phyloP scores from a whole-genome alignment of 2,329 filamentous ascomycete genomes.

The Fusarium haematococcum region DNA sequence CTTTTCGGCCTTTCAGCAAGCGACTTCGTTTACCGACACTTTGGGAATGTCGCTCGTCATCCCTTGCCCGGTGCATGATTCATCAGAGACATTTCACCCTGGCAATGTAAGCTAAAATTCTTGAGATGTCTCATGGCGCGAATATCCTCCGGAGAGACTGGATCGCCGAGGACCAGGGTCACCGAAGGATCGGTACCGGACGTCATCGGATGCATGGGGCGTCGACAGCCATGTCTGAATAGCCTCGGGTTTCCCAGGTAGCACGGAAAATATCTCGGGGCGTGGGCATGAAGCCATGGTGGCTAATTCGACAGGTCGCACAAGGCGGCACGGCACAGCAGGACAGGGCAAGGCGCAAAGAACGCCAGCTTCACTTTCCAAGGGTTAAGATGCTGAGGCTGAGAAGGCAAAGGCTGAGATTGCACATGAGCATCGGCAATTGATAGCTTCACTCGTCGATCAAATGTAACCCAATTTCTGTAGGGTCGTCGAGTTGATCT shows the following conservation, averaged over 20 bases:
- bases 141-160: slow-evolving; percentile 5
- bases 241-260: background rate
- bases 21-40: background rate
- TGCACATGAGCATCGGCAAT: background rate
- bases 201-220: slow-evolving; percentile 8
- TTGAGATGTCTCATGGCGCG: slow-evolving; percentile 31
- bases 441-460: slow-evolving; percentile 27
- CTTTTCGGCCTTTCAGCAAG: background rate
- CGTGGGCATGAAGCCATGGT: background rate
- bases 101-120: slow-evolving; percentile 6
- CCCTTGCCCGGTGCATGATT: background rate
- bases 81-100: background rate
- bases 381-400: slow-evolving; percentile 6
- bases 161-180: slow-evolving; percentile 14
- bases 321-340: background rate
- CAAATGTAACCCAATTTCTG: slow-evolving; percentile 37
- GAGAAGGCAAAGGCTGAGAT: background rate
- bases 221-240: slow-evolving; percentile 18
- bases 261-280: background rate
- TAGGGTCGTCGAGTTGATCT: slow-evolving; percentile 24
- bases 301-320: background rate
- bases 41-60: background rate
- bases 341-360: background rate
- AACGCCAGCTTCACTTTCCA: background rate
- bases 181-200: slow-evolving; percentile 25